Conservation (phyloP, 495 filamentous ascomycete species). For the Podospora pseudoanserina region DNA sequence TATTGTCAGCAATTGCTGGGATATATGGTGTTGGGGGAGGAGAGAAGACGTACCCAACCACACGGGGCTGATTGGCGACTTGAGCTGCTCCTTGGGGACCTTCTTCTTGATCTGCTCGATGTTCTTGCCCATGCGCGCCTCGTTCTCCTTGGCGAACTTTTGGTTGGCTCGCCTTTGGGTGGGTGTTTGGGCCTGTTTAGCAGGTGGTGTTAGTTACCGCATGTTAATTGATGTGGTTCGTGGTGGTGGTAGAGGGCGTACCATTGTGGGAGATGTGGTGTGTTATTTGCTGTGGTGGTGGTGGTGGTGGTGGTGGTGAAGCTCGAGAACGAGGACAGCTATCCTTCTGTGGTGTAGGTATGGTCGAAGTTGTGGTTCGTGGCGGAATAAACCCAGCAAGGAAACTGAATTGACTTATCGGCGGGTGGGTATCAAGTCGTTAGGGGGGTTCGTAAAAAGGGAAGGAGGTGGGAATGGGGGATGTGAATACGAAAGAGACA, state of each 20-base stretch:
- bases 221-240: neutral
- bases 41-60: constrained; percentile 68
- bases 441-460: neutral
- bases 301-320: neutral
- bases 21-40: neutral
- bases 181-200: constrained; percentile 80
- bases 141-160: constrained; percentile 75
- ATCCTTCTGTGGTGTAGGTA: neutral
- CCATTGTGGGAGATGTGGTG: constrained; percentile 17
- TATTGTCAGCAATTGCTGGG: neutral
- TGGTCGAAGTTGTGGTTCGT: neutral
- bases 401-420: neutral
- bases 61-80: constrained; percentile 72
- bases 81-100: constrained; percentile 52
- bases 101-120: constrained; percentile 64
- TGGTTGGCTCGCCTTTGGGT: constrained; percentile 87
- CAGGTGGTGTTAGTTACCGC: neutral
- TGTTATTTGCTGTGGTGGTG: no score
- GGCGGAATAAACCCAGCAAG: neutral
- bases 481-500: neutral
- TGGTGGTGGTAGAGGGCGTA: constrained; percentile 9
- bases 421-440: neutral
- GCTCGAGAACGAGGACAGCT: neutral
- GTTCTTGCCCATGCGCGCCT: constrained; percentile 78
- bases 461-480: neutral